Percentiles rank a stretch among this genome's conserved stretches.
phyloP scores from a whole-genome alignment of 768 basidiomycete genomes.

The Cantharellus cinnabarinus region DNA sequence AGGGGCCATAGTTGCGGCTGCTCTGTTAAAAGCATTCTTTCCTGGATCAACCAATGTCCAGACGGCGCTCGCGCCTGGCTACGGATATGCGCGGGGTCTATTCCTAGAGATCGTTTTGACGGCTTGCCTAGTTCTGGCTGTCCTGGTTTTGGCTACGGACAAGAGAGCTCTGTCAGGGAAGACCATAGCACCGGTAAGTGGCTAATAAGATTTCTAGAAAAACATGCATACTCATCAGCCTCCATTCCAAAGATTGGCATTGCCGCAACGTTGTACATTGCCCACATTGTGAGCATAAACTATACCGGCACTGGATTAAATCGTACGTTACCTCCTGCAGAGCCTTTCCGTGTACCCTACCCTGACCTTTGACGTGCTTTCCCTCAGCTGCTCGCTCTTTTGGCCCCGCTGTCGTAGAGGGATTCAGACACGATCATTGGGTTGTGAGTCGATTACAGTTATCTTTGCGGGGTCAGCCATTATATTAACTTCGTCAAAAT shows the following conservation, averaged over 20 bases:
- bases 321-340: not conserved
- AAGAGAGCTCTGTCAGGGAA: slow-evolving; percentile 2
- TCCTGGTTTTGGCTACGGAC: slow-evolving; percentile 1
- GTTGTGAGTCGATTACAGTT: slow-evolving; percentile 24
- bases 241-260: not conserved
- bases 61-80: slow-evolving; percentile 4
- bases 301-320: not conserved
- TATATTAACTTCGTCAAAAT: not conserved
- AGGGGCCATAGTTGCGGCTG: slow-evolving; percentile 10
- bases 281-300: slow-evolving; percentile 3
- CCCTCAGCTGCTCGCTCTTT: slow-evolving; percentile 9
- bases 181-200: not conserved
- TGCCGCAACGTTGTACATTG: slow-evolving; percentile 8
- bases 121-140: slow-evolving; percentile 7
- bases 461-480: not conserved
- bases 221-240: not conserved
- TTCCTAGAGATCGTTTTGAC: slow-evolving; percentile 10
- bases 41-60: slow-evolving; percentile 9
- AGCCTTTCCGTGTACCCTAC: not conserved
- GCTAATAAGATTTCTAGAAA: not conserved
- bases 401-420: slow-evolving; percentile 10
- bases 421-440: slow-evolving; percentile 32
- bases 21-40: slow-evolving; percentile 8
- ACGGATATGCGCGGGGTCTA: slow-evolving; percentile 6
- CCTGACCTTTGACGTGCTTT: not conserved